Conservation (phyloP, 208 protist species). For the Wallacemonas sp. region DNA sequence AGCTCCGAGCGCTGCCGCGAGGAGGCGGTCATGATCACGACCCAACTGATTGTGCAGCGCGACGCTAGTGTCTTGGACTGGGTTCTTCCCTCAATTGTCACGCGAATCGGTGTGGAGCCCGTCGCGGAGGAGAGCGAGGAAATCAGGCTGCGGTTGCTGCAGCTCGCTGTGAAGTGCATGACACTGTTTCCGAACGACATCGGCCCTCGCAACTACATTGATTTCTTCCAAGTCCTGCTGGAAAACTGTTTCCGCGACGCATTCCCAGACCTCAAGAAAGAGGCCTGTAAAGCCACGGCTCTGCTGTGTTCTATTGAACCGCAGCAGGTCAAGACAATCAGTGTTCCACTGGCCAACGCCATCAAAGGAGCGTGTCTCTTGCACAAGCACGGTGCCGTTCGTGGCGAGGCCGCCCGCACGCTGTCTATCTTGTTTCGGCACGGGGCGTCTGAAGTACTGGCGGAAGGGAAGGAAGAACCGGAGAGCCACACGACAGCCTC, state of each 20-base stretch:
- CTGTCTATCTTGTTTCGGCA: slow-evolving; percentile 65
- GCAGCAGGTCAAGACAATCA: slow-evolving; percentile 66
- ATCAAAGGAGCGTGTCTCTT: slow-evolving; percentile 67
- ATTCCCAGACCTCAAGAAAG: slow-evolving; percentile 84
- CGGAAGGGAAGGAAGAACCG: slow-evolving; percentile 56
- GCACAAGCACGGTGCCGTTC: slow-evolving; percentile 86
- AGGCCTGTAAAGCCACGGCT: slow-evolving; percentile 61
- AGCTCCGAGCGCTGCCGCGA: slow-evolving; percentile 74
- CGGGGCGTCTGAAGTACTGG: slow-evolving; percentile 72
- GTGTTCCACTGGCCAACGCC: slow-evolving; percentile 56
- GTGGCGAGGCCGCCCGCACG: slow-evolving; percentile 51
- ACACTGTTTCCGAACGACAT: slow-evolving; percentile 87
- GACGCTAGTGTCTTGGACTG: slow-evolving; percentile 74
- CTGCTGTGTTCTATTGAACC: slow-evolving; percentile 79
- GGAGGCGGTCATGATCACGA: slow-evolving; percentile 56
- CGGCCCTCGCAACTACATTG: slow-evolving; percentile 81
- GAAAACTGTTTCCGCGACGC: slow-evolving; percentile 80
- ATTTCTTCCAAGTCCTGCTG: slow-evolving; percentile 86
- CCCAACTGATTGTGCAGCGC: slow-evolving; percentile 34
- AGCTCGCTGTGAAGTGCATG: slow-evolving; percentile 65
- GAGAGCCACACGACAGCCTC: slow-evolving; percentile 51
- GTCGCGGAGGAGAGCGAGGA: slow-evolving; percentile 84
- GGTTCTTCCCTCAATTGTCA: slow-evolving; percentile 85
- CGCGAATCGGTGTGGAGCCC: slow-evolving; percentile 68
- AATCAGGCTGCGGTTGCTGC: slow-evolving; percentile 68